Percentiles rank a stretch among this genome's conserved stretches.
Evolutionary conservation across 2,329 filamentous ascomycete species (phyloP).

Genomic region (Anthostomella pinea): DNA sequence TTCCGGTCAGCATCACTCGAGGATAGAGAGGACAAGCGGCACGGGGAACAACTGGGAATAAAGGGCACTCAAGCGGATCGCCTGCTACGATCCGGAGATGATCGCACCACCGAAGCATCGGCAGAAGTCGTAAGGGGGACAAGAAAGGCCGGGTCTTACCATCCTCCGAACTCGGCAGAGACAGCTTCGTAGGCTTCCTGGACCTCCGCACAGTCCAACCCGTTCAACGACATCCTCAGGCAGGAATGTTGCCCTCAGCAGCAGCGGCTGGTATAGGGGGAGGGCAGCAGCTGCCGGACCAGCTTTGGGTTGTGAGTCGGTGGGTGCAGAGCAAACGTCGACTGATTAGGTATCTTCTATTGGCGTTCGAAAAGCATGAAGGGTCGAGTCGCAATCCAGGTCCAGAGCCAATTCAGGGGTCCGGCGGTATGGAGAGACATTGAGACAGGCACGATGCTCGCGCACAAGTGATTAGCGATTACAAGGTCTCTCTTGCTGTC

Average conservation of each 20-base stretch:
- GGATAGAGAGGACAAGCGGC: constrained; percentile 1
- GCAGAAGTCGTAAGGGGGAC: too few species aligned
- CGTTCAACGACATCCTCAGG: constrained; percentile 84
- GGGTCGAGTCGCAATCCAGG: constrained; percentile 20
- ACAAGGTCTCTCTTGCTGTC: too few species aligned
- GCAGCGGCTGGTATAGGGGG: too few species aligned
- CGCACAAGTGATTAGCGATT: too few species aligned
- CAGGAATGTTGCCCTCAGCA: constrained; percentile 13
- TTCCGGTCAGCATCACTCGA: constrained; percentile 17
- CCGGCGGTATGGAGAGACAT: constrained; percentile 27
- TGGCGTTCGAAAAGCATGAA: constrained; percentile 14
- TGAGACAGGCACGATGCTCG: constrained; percentile 26
- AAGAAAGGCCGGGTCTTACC: constrained; percentile 57
- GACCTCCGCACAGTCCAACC: constrained; percentile 77
- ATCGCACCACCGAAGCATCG: too few species aligned
- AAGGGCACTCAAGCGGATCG: too few species aligned
- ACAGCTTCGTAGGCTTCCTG: constrained; percentile 82
- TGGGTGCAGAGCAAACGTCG: background rate
- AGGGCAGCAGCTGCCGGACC: too few species aligned
- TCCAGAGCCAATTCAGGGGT: constrained; percentile 28
- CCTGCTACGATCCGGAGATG: too few species aligned
- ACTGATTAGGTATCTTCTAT: constrained; percentile 9
- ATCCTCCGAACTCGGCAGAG: constrained; percentile 83
- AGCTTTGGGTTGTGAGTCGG: background rate
- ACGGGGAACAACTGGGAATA: too few species aligned